These are phyloP conservation scores for Penicillium sp. DNA, from an alignment of 2,329 filamentous ascomycete species.

Conservation along the genomic window DNA sequence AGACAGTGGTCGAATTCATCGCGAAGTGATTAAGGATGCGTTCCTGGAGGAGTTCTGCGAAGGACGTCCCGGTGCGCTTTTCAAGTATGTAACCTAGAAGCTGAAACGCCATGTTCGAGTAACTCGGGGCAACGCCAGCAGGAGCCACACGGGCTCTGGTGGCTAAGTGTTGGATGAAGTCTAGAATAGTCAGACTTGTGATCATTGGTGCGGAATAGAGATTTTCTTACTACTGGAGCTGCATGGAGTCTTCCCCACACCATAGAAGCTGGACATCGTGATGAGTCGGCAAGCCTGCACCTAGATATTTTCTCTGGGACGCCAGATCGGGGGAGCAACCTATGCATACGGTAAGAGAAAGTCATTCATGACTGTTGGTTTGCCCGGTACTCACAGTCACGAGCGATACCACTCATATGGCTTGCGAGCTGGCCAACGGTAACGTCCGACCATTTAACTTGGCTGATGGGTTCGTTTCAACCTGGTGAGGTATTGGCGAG, in stretches of 20 bases:
- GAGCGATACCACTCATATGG: slow-evolving; percentile 24
- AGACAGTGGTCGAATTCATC: slow-evolving; percentile 32
- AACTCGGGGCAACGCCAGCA: slow-evolving; percentile 34
- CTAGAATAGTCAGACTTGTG: neutral
- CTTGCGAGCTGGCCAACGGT: slow-evolving; percentile 28
- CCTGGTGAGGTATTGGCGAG: slow-evolving; percentile 18
- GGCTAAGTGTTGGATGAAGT: slow-evolving; percentile 33
- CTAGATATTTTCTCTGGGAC: neutral
- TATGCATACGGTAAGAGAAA: neutral
- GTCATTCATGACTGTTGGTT: neutral
- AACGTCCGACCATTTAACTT: slow-evolving; percentile 21
- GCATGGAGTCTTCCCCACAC: slow-evolving; percentile 9
- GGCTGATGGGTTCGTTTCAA: neutral
- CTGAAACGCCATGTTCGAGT: slow-evolving; percentile 44
- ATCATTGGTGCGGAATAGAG: neutral
- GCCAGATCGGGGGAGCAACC: slow-evolving; percentile 9
- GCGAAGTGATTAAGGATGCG: slow-evolving; percentile 35
- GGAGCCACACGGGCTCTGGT: slow-evolving; percentile 34
- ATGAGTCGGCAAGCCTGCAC: slow-evolving; percentile 3
- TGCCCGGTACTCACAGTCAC: slow-evolving; percentile 18
- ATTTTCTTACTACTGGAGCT: slow-evolving; percentile 8
- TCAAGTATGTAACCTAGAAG: slow-evolving; percentile 44
- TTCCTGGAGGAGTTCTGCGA: slow-evolving; percentile 34
- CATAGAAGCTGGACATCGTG: slow-evolving; percentile 1
- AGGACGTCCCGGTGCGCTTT: slow-evolving; percentile 36